Conservation (phyloP, 306 rosid genomes). For the Rosa rugosa region DNA sequence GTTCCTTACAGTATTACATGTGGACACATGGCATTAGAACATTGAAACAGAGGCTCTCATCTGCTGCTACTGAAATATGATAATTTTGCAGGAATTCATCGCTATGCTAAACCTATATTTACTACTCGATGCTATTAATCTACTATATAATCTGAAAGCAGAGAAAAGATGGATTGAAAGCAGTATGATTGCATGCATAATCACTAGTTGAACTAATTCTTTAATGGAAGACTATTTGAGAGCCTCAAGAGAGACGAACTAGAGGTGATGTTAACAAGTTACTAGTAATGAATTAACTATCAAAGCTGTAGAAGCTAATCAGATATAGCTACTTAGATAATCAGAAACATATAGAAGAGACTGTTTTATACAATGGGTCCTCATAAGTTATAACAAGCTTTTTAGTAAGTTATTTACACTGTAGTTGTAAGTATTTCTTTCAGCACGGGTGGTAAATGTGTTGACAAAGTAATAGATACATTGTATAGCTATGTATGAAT, state of each 20-base stretch:
- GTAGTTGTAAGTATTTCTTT: background rate
- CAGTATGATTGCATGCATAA: background rate
- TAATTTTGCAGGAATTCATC: background rate
- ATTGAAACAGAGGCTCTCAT: background rate
- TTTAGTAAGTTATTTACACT: background rate
- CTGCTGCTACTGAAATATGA: background rate
- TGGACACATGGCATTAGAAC: background rate
- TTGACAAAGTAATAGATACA: background rate
- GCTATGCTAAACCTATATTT: background rate
- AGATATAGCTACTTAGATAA: background rate
- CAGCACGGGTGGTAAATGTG: background rate
- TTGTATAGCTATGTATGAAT: background rate
- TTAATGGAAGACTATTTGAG: background rate
- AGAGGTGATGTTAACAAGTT: background rate
- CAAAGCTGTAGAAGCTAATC: background rate
- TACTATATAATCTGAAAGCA: background rate
- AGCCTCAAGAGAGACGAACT: background rate
- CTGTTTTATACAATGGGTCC: background rate
- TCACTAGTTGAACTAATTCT: background rate
- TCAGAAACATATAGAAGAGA: background rate
- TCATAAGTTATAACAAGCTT: background rate
- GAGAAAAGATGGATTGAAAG: background rate
- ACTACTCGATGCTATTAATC: background rate
- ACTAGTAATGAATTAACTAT: background rate
- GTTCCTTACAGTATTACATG: background rate